A percentile compares a stretch with the other conserved stretches of the same genome.
phyloP scores from a whole-genome alignment of 1,139 yeast species.

The Yamadazyma friedrichii region DNA sequence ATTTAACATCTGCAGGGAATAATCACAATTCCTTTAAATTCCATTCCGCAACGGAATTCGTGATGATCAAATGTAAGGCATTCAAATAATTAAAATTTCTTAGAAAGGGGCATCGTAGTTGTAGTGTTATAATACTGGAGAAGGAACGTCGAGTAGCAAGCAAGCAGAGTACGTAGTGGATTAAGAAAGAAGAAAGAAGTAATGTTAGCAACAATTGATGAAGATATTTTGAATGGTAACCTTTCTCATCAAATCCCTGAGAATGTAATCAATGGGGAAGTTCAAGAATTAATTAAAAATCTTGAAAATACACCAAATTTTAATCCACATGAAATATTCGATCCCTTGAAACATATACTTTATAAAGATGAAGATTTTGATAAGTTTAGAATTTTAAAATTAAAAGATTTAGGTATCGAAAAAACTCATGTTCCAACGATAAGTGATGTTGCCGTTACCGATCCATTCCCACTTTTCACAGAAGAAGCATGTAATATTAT shows the following conservation, averaged over 20 bases:
- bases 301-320: conserved; percentile 24
- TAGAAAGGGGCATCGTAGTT: conserved; percentile 13
- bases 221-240: conserved; percentile 17
- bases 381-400: conserved; percentile 20
- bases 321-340: conserved; percentile 25
- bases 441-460: conserved; percentile 26
- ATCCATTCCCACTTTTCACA: conserved; percentile 31
- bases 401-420: conserved; percentile 25
- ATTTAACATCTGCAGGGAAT: conserved; percentile 23
- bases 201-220: conserved; percentile 4
- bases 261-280: conserved; percentile 23
- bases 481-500: conserved; percentile 33
- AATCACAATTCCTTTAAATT: too few species aligned
- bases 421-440: conserved; percentile 27
- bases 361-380: conserved; percentile 22
- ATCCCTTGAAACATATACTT: conserved; percentile 25
- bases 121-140: too few species aligned
- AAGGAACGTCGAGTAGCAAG: too few species aligned
- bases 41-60: too few species aligned
- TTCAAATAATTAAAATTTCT: too few species aligned
- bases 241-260: conserved; percentile 18
- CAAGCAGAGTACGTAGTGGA: too few species aligned
- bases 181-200: too few species aligned
- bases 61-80: too few species aligned
- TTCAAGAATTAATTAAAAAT: conserved; percentile 17